Conservation (phyloP, 345 rosid species). For the Lepidium africanum region DNA sequence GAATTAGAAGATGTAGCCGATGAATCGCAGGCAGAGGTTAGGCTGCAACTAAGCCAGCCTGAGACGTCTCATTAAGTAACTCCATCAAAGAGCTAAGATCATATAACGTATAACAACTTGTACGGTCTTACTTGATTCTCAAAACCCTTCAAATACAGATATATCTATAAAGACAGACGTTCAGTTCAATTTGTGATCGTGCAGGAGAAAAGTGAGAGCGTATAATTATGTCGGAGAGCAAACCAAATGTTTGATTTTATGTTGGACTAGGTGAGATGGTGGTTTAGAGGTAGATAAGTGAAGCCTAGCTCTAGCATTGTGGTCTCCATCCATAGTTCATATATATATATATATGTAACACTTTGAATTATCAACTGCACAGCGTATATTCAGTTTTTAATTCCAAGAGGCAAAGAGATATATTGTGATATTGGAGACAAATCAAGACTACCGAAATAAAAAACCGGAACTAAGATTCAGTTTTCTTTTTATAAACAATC, state of each 20-base stretch:
- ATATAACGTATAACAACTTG: background rate
- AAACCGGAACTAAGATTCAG: too few relatives aligned
- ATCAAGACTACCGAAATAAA: too few relatives aligned
- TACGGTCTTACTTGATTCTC: slow-evolving; percentile 3
- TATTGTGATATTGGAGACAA: too few relatives aligned
- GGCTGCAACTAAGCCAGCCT: slow-evolving; percentile 46
- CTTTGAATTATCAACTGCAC: too few relatives aligned
- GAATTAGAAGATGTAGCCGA: slow-evolving; percentile 8
- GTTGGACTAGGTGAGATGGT: too few relatives aligned
- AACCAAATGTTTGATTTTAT: background rate
- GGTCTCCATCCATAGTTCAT: too few relatives aligned
- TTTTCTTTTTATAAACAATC: too few relatives aligned
- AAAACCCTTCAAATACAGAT: background rate
- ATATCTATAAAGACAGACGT: background rate
- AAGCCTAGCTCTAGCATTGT: too few relatives aligned
- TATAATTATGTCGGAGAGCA: background rate
- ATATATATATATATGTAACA: too few relatives aligned
- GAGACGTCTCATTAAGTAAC: slow-evolving; percentile 16
- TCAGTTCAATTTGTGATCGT: background rate
- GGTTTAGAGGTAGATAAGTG: too few relatives aligned
- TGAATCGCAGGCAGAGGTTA: slow-evolving; percentile 29
- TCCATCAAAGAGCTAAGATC: slow-evolving; percentile 10
- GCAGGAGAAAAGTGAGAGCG: background rate
- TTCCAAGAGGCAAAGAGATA: too few relatives aligned
- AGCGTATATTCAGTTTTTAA: too few relatives aligned